Percentiles rank a stretch among this genome's conserved stretches.
phyloP scores from a whole-genome alignment of 495 filamentous ascomycete genomes.

The Neohortaea acidophila region DNA sequence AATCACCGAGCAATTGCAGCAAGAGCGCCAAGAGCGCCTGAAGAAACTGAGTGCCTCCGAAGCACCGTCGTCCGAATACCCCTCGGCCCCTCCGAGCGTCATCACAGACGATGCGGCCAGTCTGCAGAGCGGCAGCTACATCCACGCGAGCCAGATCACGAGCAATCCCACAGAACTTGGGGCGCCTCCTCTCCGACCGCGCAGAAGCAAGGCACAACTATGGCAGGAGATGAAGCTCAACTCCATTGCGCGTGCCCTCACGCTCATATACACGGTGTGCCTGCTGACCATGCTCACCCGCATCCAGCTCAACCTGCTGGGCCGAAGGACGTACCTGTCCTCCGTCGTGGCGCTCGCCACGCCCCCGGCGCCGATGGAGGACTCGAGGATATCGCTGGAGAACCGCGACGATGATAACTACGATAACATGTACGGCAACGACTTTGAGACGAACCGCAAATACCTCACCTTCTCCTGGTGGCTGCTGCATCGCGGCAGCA shows the following conservation, averaged over 20 bases:
- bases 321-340: slow-evolving; percentile 84
- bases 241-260: slow-evolving; percentile 80
- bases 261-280: slow-evolving; percentile 77
- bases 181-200: slow-evolving; percentile 31
- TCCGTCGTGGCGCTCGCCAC: slow-evolving; percentile 81
- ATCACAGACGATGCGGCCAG: slow-evolving; percentile 66
- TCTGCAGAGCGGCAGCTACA: slow-evolving; percentile 60
- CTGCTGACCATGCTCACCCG: slow-evolving; percentile 84
- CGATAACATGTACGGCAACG: slow-evolving; percentile 67
- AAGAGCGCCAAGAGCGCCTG: slow-evolving; percentile 70
- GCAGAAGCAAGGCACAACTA: slow-evolving; percentile 75
- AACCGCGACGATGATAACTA: slow-evolving; percentile 73
- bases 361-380: slow-evolving; percentile 30
- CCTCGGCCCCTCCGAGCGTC: slow-evolving; percentile 61
- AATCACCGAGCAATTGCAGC: slow-evolving; percentile 78
- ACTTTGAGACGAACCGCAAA: slow-evolving; percentile 84
- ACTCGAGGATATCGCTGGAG: slow-evolving; percentile 65
- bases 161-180: slow-evolving; percentile 31
- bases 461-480: slow-evolving; percentile 98
- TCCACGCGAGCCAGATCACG: slow-evolving; percentile 62
- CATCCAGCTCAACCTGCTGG: slow-evolving; percentile 93
- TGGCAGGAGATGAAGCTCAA: slow-evolving; percentile 97
- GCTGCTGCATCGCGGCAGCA: slow-evolving; percentile 85
- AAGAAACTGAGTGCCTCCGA: slow-evolving; percentile 37
- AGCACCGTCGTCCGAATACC: slow-evolving; percentile 42